Evolutionary conservation across 768 basidiomycete species (phyloP), one percentile per base, ranked within the genome.

Genomic region (Mycena chlorophos): DNA sequence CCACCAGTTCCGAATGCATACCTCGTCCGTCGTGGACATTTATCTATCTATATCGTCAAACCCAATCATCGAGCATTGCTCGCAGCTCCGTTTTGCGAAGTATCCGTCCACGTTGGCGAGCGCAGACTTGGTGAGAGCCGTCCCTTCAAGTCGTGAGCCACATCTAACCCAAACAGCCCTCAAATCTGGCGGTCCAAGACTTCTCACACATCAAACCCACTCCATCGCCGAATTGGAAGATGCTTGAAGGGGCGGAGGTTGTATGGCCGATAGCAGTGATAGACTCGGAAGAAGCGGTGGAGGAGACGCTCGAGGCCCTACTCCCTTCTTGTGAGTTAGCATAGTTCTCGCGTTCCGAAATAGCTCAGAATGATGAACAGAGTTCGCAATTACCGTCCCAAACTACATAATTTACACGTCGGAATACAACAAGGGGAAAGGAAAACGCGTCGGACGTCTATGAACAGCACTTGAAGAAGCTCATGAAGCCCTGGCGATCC

Each of bases 1-100:
- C 23, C 47, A 38, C 19, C 48, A 96, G 94, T 93, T 94, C 66
- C 86, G 94, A 40, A 93, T 96, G 83, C 94, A 95, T 67, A 77
- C 79, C 19, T 92, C 93, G 1, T 75, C 66, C 0, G 56, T 74
- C 8, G 81, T 87, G 0, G 82, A 85, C 48, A 79, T 93, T 2
- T 86, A 88, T 62, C 77, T 95, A 2, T 73, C 80, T 4, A 82
- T 85, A 12, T 65, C 72, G 3, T 91, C 91, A 3, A 83, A 85
- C 42, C 92, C 93, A 1, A 78, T 92, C 68, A 91, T 95, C 40
- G 94, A 96, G 65, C 76, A 87, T 58, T 93, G 85, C 63, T 72
- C 73, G 0, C 61, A 63, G 0, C 81, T 94, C 43, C 73, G 78
- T 5, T 94, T 96, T 62, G 73, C 82, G 2, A 60, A 67, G 1